Percentiles rank a stretch among this genome's conserved stretches.
Conservation (phyloP, 352 stramenopile species). For the Globisporangium perplexum region DNA sequence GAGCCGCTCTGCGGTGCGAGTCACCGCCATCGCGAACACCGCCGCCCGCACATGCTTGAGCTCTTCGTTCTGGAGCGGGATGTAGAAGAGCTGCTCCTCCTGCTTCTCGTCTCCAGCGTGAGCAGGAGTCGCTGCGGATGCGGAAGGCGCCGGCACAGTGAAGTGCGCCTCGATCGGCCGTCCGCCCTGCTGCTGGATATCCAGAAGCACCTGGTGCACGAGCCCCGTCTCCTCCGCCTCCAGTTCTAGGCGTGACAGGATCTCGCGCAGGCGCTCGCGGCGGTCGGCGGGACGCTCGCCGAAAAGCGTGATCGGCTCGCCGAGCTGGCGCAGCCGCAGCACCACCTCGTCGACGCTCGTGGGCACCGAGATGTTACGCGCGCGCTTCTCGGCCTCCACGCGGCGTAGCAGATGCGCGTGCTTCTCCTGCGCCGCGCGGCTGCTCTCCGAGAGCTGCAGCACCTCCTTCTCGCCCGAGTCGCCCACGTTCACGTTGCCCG, state of each 20-base stretch:
- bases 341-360: conserved; percentile 92
- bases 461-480: conserved; percentile 77
- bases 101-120: conserved; percentile 19
- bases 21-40: conserved; percentile 80
- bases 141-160: neutral
- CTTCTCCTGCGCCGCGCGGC: conserved; percentile 78
- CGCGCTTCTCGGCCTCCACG: conserved; percentile 90
- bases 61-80: conserved; percentile 61
- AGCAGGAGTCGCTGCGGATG: conserved; percentile 4
- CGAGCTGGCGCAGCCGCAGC: conserved; percentile 81
- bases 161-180: conserved; percentile 15
- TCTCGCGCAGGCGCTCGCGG: conserved; percentile 89
- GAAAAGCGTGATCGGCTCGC: conserved; percentile 94
- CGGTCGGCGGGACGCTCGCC: conserved; percentile 93
- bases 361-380: conserved; percentile 89
- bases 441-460: conserved; percentile 81
- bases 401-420: conserved; percentile 80
- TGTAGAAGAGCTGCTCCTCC: conserved; percentile 82
- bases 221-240: conserved; percentile 63
- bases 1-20: conserved; percentile 48
- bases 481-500: conserved; percentile 77
- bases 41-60: conserved; percentile 80
- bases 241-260: conserved; percentile 79
- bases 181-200: conserved; percentile 38
- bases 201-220: conserved; percentile 48